Evolutionary conservation across 345 rosid genomes (phyloP).

Genomic region (Eutrema japonicum): DNA sequence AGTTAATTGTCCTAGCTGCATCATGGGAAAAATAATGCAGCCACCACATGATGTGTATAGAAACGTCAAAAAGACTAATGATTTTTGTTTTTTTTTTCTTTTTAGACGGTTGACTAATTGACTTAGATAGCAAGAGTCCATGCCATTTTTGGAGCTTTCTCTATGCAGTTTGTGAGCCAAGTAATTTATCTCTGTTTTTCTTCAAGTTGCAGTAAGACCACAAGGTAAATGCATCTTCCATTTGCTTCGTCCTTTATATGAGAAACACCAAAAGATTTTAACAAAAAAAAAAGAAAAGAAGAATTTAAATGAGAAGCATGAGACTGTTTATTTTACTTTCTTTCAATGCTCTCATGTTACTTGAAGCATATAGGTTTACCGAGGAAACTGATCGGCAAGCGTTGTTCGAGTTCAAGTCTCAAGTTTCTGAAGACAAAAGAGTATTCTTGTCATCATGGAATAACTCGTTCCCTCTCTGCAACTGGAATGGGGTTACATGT

Average conservation of each 20-base stretch:
- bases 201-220: not conserved
- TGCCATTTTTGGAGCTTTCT: conserved; percentile 11
- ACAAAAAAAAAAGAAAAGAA: not conserved
- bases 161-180: conserved; percentile 11
- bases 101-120: conserved; percentile 10
- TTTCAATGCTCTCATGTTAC: conserved; percentile 20
- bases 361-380: conserved; percentile 1
- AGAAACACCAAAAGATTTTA: not conserved
- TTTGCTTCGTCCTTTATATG: conserved; percentile 6
- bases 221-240: conserved; percentile 7
- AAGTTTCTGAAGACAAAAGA: conserved; percentile 17
- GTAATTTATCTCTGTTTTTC: not conserved
- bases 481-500: conserved; percentile 43
- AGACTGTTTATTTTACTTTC: conserved; percentile 15
- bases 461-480: conserved; percentile 41
- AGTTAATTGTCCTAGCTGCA: not conserved
- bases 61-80: conserved; percentile 7
- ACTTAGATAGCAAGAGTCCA: not conserved
- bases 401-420: conserved; percentile 32
- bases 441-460: conserved; percentile 43
- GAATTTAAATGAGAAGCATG: not conserved
- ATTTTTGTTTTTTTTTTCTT: not conserved
- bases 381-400: conserved; percentile 31
- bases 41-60: not conserved
- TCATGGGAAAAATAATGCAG: not conserved